Evolutionary conservation across 495 filamentous ascomycete species (phyloP).

Genomic region (Neurospora sp.): DNA sequence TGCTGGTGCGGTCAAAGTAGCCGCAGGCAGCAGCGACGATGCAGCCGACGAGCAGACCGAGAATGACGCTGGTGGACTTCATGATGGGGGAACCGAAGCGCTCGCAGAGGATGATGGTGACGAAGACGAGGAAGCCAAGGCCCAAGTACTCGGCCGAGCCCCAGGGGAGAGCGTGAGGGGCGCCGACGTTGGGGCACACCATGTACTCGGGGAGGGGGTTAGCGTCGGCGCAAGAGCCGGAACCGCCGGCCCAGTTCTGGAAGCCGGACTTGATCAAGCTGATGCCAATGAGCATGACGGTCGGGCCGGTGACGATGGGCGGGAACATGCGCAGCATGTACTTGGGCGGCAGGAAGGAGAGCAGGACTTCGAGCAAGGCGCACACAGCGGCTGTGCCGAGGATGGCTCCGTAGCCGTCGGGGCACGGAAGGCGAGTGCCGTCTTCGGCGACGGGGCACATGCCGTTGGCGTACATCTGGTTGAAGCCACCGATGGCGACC

Average conservation of each 20-base stretch:
- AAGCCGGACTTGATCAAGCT: slow-evolving; percentile 68
- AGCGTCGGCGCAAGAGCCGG: slow-evolving; percentile 47
- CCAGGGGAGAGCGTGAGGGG: slow-evolving; percentile 80
- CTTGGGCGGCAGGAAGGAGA: slow-evolving; percentile 62
- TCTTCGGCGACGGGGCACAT: slow-evolving; percentile 54
- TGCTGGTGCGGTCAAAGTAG: slow-evolving; percentile 66
- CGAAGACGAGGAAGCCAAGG: slow-evolving; percentile 80
- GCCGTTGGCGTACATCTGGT: slow-evolving; percentile 80
- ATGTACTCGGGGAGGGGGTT: slow-evolving; percentile 46
- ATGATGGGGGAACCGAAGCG: slow-evolving; percentile 68
- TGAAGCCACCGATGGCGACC: slow-evolving; percentile 64
- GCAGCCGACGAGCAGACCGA: slow-evolving; percentile 76
- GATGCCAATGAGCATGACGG: slow-evolving; percentile 60
- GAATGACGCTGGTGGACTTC: slow-evolving; percentile 61
- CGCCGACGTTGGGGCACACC: slow-evolving; percentile 59
- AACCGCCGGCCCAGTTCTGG: slow-evolving; percentile 76
- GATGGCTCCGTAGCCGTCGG: slow-evolving; percentile 75
- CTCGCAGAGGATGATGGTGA: slow-evolving; percentile 82
- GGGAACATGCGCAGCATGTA: slow-evolving; percentile 73
- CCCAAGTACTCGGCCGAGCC: slow-evolving; percentile 81
- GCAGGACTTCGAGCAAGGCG: slow-evolving; percentile 63
- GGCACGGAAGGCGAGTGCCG: slow-evolving; percentile 66
- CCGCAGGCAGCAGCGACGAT: slow-evolving; percentile 78
- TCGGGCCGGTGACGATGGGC: slow-evolving; percentile 79
- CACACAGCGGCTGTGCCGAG: slow-evolving; percentile 64